Percentiles rank a stretch among this genome's conserved stretches.
phyloP scores from a whole-genome alignment of 176 grass and related monocot species.

The Calamus simplicifolius region DNA sequence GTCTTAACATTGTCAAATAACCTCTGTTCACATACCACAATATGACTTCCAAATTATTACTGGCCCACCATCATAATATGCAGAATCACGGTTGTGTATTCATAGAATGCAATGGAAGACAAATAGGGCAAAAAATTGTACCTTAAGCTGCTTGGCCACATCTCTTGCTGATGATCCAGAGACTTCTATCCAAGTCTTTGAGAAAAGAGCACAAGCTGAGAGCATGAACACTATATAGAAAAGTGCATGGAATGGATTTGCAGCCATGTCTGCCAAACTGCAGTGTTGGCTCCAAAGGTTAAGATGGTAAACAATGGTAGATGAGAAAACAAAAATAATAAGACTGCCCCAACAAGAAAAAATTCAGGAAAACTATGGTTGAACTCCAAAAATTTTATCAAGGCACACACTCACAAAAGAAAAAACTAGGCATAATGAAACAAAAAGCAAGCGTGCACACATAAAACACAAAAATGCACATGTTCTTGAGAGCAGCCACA shows the following conservation, averaged over 20 bases:
- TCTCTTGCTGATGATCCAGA: conserved; percentile 35
- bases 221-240: conserved; percentile 38
- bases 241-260: conserved; percentile 35
- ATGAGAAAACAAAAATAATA: background rate
- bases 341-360: background rate
- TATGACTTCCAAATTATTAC: too few species aligned
- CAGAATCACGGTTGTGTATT: background rate
- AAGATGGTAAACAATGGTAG: background rate
- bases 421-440: too few species aligned
- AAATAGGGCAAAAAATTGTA: background rate
- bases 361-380: too few species aligned
- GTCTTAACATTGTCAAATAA: too few species aligned
- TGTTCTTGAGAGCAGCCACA: too few species aligned
- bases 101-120: background rate
- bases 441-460: too few species aligned
- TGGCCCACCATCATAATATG: too few species aligned
- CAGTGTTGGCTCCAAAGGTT: background rate
- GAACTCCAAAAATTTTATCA: too few species aligned
- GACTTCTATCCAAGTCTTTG: conserved; percentile 38
- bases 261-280: conserved; percentile 27
- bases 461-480: too few species aligned
- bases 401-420: too few species aligned
- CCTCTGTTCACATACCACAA: too few species aligned
- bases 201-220: conserved; percentile 33
- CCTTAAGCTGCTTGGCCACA: conserved; percentile 39